Base-by-base conservation (phyloP, 257 asterid species). In the Agastache rugosa region DNA sequence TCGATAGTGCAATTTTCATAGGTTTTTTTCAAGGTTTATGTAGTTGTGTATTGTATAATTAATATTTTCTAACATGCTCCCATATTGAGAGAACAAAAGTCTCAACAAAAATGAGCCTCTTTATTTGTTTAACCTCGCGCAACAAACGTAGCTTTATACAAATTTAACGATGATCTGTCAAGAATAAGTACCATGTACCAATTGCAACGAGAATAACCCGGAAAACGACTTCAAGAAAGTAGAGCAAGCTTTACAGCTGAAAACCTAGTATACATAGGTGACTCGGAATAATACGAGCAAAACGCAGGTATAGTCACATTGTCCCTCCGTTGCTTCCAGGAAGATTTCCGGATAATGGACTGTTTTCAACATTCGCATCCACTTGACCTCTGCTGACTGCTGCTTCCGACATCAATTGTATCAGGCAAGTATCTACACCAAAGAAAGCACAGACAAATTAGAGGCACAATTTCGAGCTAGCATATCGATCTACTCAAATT, bases 371-470 rank as follows among this genome's bases (percentile, higher is more conserved):
- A 93, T 75, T 87, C 91, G 16, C 98, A 91, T 71, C 98, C 96
- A 44, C 83, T 42, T 50, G 98, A 85, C 77, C 96, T 85, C 77
- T 75, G 96, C 78, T 86, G 96, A 70, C 72, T 76, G 91, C 89
- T 81, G 86, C 87, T 79, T 17, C 77, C 96, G 31, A 93, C 96
- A 25, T 93, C 98, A 55, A 93, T 89, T 31, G 97, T 91, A 80
- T 93, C 98, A 10, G 98, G 98, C 92, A 91, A 73, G 84, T 93
- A 93, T 82, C 98, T 93, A 23, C 55, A 67, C 61, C 35, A 78
- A 10, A 2, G 48, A 48, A 23, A 35, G 16, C 34, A 69, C 1
- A 73, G 22, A 19, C 37, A 31, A 0, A 41, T 20, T 6, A 27
- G 19, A 27, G 25, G n/a, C 17, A 15, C 1, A 6, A 42, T 3